Evolutionary conservation across 331 rosid genomes (phyloP).

Genomic region (Quercus tomentella): DNA sequence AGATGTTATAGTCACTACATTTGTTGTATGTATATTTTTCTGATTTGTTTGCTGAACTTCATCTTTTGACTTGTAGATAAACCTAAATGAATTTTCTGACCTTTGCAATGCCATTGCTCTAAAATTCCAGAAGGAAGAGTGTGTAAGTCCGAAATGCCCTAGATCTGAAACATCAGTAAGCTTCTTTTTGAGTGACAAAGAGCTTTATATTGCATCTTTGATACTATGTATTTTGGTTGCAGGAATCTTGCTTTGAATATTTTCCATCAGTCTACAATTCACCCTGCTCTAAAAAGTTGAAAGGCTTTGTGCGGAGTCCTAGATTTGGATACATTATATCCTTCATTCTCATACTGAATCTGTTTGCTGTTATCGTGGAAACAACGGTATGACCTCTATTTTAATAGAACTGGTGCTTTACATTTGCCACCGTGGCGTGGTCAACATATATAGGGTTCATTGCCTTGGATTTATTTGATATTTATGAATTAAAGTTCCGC

Average conservation of each 20-base stretch:
- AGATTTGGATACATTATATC: conserved; percentile 87
- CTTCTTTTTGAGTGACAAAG: conserved; percentile 6
- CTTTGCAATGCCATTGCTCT: conserved; percentile 91
- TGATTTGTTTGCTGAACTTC: conserved; percentile 12
- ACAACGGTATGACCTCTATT: conserved; percentile 73
- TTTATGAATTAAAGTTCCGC: neutral
- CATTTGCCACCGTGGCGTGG: neutral
- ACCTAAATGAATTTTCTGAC: conserved; percentile 78
- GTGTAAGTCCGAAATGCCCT: conserved; percentile 45
- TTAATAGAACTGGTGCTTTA: conserved; percentile 10
- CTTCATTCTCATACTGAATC: conserved; percentile 66
- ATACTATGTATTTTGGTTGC: conserved; percentile 43
- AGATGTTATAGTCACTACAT: neutral
- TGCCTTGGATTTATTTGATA: neutral
- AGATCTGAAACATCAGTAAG: conserved; percentile 16
- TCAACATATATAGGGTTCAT: neutral
- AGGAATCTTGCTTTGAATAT: conserved; percentile 71
- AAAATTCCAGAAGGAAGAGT: conserved; percentile 78
- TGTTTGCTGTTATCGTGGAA: conserved; percentile 81
- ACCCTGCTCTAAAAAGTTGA: conserved; percentile 53
- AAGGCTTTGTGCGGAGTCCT: conserved; percentile 61
- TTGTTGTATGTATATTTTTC: neutral
- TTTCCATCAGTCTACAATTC: conserved; percentile 50
- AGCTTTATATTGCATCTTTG: conserved; percentile 21
- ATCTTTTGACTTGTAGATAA: conserved; percentile 53